Conservation (phyloP, 805 yeast species). For the Starmerella kuoi region DNA sequence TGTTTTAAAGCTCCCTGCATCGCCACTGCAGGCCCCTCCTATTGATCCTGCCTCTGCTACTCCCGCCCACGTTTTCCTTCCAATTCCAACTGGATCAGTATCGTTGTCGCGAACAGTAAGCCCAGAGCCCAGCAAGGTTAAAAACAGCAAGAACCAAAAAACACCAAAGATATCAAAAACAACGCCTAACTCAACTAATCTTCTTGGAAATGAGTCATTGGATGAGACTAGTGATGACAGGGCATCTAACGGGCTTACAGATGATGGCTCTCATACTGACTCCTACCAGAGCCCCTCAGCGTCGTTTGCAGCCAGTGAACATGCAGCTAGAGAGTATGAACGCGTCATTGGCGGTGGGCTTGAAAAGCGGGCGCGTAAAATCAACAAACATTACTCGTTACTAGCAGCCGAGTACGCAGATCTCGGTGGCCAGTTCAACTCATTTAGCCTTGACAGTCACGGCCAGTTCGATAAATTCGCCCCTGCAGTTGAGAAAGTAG, state of each 20-base stretch:
- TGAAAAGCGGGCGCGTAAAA: slow-evolving; percentile 46
- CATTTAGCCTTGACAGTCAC: slow-evolving; percentile 42
- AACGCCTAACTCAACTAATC: neutral
- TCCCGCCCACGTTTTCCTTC: slow-evolving; percentile 49
- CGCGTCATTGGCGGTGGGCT: slow-evolving; percentile 36
- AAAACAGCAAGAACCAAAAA: too few species aligned
- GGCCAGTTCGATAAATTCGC: slow-evolving; percentile 30
- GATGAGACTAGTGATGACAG: neutral
- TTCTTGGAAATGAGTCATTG: neutral
- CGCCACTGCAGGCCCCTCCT: slow-evolving; percentile 50
- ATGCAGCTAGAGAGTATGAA: slow-evolving; percentile 37
- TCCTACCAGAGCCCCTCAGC: neutral
- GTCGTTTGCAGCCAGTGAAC: slow-evolving; percentile 25
- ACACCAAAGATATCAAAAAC: neutral
- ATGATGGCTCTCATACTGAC: neutral
- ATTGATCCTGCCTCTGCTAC: slow-evolving; percentile 44
- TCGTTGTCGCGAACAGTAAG: slow-evolving; percentile 24
- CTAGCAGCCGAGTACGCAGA: slow-evolving; percentile 57
- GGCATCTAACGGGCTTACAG: neutral
- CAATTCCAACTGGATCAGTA: slow-evolving; percentile 42
- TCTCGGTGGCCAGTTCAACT: slow-evolving; percentile 59
- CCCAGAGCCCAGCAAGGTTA: neutral
- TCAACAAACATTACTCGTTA: slow-evolving; percentile 44
- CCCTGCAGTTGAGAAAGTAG: slow-evolving; percentile 61
- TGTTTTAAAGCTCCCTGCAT: slow-evolving; percentile 40